Evolutionary conservation across 306 rosid species (phyloP), one percentile per base, ranked within the genome.

Genomic region (Pyrus betulifolia): DNA sequence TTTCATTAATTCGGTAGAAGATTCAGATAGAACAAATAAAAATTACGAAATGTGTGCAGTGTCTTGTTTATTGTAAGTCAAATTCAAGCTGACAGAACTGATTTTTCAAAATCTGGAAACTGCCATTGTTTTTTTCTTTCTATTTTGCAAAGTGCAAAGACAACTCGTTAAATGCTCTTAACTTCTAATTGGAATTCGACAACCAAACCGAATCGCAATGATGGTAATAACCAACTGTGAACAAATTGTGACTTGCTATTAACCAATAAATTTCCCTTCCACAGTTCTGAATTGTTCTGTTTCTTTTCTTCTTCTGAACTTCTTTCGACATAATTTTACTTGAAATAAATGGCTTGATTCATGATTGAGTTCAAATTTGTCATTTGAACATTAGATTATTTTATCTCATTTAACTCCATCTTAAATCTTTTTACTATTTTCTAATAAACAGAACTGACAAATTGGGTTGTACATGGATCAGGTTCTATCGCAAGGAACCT

Each of bases 401-500:
- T 5, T 49, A 21, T 52, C 46, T 70, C 30, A 19, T 19, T 22
- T 64, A 17, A 28, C 68, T 76, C 73, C 21, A 42, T 40, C 58
- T 46, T 18, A 22, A 77, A 21, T 52, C 42, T 63, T 28, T 4
- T 11, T 55, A 1, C 5, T 22, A n/a, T 40, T 28, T 74, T 49
- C 14, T 68, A 13, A 27, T 40, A 17, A 9, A 19, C 35, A 11
- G 44, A 51, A 61, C 74, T 80, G 79, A 84, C 70, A 31, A 46
- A 76, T 54, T 80, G 25, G 78, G 74, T 61, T 70, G 70, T 79
- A n/a, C 74, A 4, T 57, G 71, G 70, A 33, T 35, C 82, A 95
- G 98, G 92, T 88, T 74, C 81, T 91, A 27, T 86, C 85, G 1
- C 89, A 82, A 76, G 83, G 89, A 74, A 81, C 88, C 61, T 87